phyloP scores from a whole-genome alignment of 2,329 filamentous ascomycete genomes.

The Furcasterigmium sp. region DNA sequence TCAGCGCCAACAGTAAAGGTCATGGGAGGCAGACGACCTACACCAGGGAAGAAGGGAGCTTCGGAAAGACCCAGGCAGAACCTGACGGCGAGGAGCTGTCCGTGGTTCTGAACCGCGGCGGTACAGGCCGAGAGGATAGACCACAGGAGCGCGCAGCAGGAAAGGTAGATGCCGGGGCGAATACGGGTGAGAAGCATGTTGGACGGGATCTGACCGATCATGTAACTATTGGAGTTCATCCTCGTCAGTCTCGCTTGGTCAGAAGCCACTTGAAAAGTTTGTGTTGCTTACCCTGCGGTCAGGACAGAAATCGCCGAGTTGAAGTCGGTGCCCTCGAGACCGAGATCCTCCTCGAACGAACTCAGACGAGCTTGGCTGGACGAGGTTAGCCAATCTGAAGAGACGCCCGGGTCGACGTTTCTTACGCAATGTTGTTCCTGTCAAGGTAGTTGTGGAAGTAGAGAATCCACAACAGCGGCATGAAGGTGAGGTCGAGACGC shows the following conservation, averaged over 20 bases:
- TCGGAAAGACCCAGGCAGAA: conserved; percentile 36
- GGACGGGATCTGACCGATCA: conserved; percentile 39
- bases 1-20: too few relatives aligned
- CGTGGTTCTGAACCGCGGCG: conserved; percentile 32
- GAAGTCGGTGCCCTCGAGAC: conserved; percentile 9
- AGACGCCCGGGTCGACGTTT: too few relatives aligned
- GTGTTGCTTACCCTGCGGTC: conserved; percentile 2
- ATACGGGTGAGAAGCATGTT: conserved; percentile 34
- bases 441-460: conserved; percentile 13
- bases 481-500: conserved; percentile 10
- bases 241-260: too few relatives aligned
- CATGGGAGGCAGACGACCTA: background rate
- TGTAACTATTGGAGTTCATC: conserved; percentile 22
- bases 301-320: conserved; percentile 9
- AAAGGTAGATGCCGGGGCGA: conserved; percentile 12
- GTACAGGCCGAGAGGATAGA: conserved; percentile 35
- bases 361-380: conserved; percentile 7
- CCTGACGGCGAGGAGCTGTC: conserved; percentile 32
- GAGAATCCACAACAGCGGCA: conserved; percentile 11
- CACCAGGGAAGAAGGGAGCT: conserved; percentile 29
- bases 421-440: conserved; percentile 7
- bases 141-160: conserved; percentile 29
- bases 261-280: conserved; percentile 14
- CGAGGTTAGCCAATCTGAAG: too few relatives aligned
- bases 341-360: conserved; percentile 8